Evolutionary conservation across 129 eudicot genomes (phyloP), one percentile per base, ranked within the genome.

Genomic region (Pittosporum tobira): DNA sequence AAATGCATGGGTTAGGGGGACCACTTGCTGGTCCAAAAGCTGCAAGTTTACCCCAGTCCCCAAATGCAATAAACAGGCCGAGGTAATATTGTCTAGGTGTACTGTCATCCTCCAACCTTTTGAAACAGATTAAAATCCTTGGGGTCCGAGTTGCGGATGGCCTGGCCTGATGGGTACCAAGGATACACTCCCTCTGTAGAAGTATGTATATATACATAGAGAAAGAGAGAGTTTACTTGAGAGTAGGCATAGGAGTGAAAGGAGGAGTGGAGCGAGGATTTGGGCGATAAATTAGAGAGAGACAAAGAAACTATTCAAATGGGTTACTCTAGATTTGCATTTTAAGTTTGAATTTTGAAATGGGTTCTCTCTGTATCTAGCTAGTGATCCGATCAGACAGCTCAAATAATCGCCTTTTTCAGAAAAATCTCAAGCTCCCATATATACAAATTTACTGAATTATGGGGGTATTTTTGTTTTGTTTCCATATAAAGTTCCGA

Each of bases 231-330:
- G 49, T 26, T 50, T 19, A 20, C 49, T 22, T 26, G 66, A 75
- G 86, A 84, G 84, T 74, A 60, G 75, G 79, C 73, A 74, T 53
- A 79, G 74, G 75, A 74, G 73, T 36, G 66, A 63, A 69, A 75
- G 23, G 53, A 62, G 81, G 69, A 69, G 77, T 71, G 72, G 82
- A 81, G 77, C 94, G 94, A 75, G 74, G 78, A 81, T 85, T 78
- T 70, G 68, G 88, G 75, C 94, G 73, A 73, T n/a, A 72, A 75
- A 75, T 69, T 30, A 30, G 50, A 3, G 19, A 63, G 30, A 55
- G 44, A 38, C 44, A 38, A 70, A 48, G 18, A 44, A 27, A 25
- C 25, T 73, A 61, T 79, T 73, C 71, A 48, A 57, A 62, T 81
- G 64, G n/a, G 74, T 78, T 72, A 47, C 85, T 61, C 69, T 79